A percentile compares a stretch with the other conserved stretches of the same genome.
Conservation (phyloP, 2,329 filamentous ascomycete genomes). For the Cryphonectria radicalis region DNA sequence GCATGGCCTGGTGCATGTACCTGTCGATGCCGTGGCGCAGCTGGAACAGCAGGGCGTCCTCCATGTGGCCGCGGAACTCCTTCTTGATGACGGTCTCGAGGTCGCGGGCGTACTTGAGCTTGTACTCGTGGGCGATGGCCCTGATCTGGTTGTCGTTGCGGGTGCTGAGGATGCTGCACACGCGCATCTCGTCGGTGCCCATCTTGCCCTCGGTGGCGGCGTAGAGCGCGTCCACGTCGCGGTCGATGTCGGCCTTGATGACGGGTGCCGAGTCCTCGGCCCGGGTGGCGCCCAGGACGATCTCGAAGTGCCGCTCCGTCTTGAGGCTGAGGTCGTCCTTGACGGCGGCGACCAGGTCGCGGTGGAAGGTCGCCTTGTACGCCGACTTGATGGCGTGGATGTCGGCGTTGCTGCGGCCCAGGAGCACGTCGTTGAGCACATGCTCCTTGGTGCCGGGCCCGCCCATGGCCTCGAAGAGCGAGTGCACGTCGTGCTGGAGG, state of each 20-base stretch:
- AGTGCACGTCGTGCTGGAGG: constrained; percentile 73
- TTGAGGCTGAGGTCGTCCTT: constrained; percentile 81
- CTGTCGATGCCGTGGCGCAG: constrained; percentile 78
- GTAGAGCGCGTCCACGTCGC: constrained; percentile 77
- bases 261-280: constrained; percentile 79
- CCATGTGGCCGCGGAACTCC: constrained; percentile 92
- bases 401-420: constrained; percentile 85
- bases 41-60: constrained; percentile 79
- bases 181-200: constrained; percentile 74
- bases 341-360: constrained; percentile 72
- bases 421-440: constrained; percentile 83
- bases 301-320: constrained; percentile 83
- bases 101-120: constrained; percentile 69
- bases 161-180: constrained; percentile 77
- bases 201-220: constrained; percentile 74
- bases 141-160: constrained; percentile 83
- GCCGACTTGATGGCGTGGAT: constrained; percentile 81
- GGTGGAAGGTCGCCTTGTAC: constrained; percentile 71
- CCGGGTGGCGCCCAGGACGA: constrained; percentile 75
- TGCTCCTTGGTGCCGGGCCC: constrained; percentile 86
- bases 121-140: constrained; percentile 77
- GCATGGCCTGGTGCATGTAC: constrained; percentile 78
- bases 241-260: constrained; percentile 72
- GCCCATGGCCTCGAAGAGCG: constrained; percentile 72
- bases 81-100: constrained; percentile 75